Evolutionary conservation across 108 stramenopile species (phyloP), one percentile per base, ranked within the genome.

Genomic region (Skeletonema tropicum): DNA sequence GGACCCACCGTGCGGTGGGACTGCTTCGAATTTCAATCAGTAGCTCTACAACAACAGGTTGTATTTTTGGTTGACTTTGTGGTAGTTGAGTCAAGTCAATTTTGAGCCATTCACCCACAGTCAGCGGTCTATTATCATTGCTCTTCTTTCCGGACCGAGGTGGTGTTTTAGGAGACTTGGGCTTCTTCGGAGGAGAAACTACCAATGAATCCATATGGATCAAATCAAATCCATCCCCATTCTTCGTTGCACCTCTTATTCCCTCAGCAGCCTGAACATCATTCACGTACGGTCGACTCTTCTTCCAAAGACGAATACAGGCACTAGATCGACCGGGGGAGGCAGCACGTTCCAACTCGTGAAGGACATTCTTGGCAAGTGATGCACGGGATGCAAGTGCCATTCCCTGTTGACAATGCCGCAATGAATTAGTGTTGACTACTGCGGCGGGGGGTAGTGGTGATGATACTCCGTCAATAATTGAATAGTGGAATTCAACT

Each of bases 161-260:
- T 35, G 30, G 12, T 12, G 45, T 4, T 46, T 46, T 46, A 13
- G 45, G 45, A 1, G 11, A 11, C 14, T n/a, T 46, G 0, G 45
- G 35, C 35, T 35, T 46, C 45, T 46, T 46, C 4, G 45, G 45
- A 12, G 70, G 70, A 49, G 46, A n/a, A 45, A 64, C 29, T 32
- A 19, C 17, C 31, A 59, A 19, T 29, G 64, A 21, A 45, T 57
- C 64, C 58, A 85, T 19, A 71, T 93, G 84, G 13, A 93, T 60
- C 60, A 90, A 68, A 42, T 90, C 88, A 67, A 85, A 90, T 46
- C 88, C 92, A 72, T 93, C 87, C 14, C 88, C 89, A 15, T 42
- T 19, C 8, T 19, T 35, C 23, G 83, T 84, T 48, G 84, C 78
- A 36, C 66, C 64, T n/a, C 49, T 29, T 66, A 25, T n/a, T n/a